Conservation (phyloP, 2,329 filamentous ascomycete genomes). For the Dothistroma septosporum region DNA sequence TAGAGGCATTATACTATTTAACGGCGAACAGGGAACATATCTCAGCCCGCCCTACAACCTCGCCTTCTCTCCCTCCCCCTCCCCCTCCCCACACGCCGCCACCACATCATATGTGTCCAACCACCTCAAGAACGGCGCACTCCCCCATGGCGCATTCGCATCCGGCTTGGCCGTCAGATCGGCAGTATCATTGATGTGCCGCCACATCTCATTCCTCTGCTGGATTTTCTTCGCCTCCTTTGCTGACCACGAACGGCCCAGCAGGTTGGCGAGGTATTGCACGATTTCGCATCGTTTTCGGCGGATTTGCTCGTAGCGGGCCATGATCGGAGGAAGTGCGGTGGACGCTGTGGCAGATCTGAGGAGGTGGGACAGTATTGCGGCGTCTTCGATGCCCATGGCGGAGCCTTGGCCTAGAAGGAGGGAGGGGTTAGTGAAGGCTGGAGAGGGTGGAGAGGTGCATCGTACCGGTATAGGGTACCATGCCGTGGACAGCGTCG, state of each 20-base stretch:
- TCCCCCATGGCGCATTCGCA: neutral
- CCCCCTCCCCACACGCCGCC: neutral
- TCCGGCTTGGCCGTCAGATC: neutral
- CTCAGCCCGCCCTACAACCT: neutral
- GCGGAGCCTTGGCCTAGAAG: slow-evolving; percentile 5
- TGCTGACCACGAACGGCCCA: neutral
- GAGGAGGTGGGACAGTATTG: slow-evolving; percentile 1
- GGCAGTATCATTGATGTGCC: neutral
- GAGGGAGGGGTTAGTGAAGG: no score
- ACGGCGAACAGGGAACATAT: no score
- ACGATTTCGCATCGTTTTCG: slow-evolving; percentile 5
- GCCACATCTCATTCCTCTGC: slow-evolving; percentile 2
- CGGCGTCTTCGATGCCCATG: slow-evolving; percentile 9
- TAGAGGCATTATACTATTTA: no score
- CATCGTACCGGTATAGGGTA: neutral
- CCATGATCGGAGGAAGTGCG: neutral
- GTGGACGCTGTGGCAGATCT: neutral
- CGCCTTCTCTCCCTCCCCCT: neutral
- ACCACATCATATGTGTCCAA: slow-evolving; percentile 6
- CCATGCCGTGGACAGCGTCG: slow-evolving; percentile 4
- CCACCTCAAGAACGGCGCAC: neutral
- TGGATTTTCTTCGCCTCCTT: slow-evolving; percentile 5
- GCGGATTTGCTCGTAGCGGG: slow-evolving; percentile 1
- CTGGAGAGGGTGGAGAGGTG: no score
- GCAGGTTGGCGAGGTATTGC: neutral